Percentiles rank a stretch among this genome's conserved stretches.
These are phyloP conservation scores for Fusarium floridanum DNA, from an alignment of 2,329 filamentous ascomycete genomes.

Conservation along the genomic window DNA sequence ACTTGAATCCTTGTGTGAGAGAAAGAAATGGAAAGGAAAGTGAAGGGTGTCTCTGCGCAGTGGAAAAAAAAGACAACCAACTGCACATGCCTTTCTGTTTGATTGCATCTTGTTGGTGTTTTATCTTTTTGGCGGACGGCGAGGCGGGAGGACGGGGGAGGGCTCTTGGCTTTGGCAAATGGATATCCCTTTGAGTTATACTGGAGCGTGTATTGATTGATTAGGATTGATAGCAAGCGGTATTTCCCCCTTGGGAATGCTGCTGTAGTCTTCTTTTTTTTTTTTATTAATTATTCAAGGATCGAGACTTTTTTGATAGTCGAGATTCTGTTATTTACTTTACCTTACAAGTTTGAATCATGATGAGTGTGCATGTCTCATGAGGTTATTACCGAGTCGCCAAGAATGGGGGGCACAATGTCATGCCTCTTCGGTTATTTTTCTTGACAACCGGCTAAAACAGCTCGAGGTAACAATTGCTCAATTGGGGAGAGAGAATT, in stretches of 20 bases:
- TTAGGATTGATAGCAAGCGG: constrained; percentile 33
- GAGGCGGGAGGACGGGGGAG: constrained; percentile 5
- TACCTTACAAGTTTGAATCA: background rate
- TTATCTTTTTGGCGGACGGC: constrained; percentile 30
- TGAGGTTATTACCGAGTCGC: background rate
- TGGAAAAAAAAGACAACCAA: constrained; percentile 3
- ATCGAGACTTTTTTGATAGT: constrained; percentile 8
- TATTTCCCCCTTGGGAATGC: constrained; percentile 8
- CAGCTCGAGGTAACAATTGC: background rate
- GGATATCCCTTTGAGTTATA: constrained; percentile 47
- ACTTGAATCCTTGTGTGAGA: constrained; percentile 9
- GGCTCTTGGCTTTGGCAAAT: constrained; percentile 37
- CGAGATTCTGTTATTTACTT: constrained; percentile 17
- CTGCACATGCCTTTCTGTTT: constrained; percentile 30
- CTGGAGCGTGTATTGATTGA: constrained; percentile 28
- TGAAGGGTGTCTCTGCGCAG: constrained; percentile 9
- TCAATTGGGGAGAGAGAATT: background rate
- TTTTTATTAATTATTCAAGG: constrained; percentile 32
- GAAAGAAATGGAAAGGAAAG: constrained; percentile 12
- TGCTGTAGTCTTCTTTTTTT: constrained; percentile 13
- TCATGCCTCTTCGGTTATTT: background rate
- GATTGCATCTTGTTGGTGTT: constrained; percentile 39
- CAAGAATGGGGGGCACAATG: background rate
- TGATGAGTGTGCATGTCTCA: background rate
- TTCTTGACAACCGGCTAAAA: background rate